phyloP scores from a whole-genome alignment of 257 asterid genomes.

The Henckelia pumila region DNA sequence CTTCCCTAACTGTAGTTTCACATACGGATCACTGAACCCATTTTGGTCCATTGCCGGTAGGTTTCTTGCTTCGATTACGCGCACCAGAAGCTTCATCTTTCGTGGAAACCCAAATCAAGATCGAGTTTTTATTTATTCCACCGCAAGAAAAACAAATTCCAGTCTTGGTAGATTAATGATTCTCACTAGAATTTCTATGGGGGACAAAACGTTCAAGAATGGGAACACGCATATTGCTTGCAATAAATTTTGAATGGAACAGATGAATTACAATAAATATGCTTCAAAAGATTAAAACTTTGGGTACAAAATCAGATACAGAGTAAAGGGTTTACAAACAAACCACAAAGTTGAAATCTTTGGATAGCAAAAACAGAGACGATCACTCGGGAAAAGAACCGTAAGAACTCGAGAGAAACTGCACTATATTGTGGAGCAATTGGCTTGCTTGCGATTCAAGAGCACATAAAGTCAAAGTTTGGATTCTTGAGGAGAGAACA shows the following conservation, averaged over 20 bases:
- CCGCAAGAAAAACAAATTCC: background rate
- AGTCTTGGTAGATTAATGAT: conserved; percentile 1
- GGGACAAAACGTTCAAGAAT: conserved; percentile 11
- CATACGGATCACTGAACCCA: conserved; percentile 95
- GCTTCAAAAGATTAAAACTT: conserved; percentile 11
- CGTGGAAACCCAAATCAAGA: background rate
- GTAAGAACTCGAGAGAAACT: too few relatives aligned
- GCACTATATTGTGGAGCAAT: too few relatives aligned
- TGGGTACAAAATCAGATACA: conserved; percentile 12
- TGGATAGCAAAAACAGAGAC: too few relatives aligned
- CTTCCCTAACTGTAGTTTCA: conserved; percentile 79
- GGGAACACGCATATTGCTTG: conserved; percentile 22
- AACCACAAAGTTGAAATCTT: background rate
- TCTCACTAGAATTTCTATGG: conserved; percentile 4
- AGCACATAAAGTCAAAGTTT: too few relatives aligned
- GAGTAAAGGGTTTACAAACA: background rate
- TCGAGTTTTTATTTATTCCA: conserved; percentile 1
- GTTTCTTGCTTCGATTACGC: conserved; percentile 81
- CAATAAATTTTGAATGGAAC: conserved; percentile 11
- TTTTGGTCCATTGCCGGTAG: conserved; percentile 84
- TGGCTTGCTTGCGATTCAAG: too few relatives aligned
- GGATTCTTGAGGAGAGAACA: too few relatives aligned
- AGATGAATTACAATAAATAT: background rate
- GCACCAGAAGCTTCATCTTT: conserved; percentile 79
- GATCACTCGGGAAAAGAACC: too few relatives aligned